Evolutionary conservation across 2,329 filamentous ascomycete genomes (phyloP).

Genomic region (Neonectria coccinea): DNA sequence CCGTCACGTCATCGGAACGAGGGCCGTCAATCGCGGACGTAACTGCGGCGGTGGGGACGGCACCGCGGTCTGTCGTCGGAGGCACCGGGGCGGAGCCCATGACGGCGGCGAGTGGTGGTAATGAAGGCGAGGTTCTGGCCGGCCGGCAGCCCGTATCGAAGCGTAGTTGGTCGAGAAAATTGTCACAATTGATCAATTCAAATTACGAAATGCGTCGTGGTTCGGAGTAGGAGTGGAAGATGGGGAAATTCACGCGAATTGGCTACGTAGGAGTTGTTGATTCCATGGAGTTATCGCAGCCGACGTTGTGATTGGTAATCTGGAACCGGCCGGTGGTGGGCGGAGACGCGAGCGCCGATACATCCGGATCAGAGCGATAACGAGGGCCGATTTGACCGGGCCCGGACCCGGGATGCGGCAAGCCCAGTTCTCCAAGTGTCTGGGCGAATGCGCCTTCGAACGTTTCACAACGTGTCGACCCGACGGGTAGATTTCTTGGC

Average conservation of each 20-base stretch:
- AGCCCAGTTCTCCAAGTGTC: neutral
- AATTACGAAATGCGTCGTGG: neutral
- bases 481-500: neutral
- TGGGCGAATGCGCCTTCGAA: neutral
- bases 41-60: constrained; percentile 5
- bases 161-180: neutral
- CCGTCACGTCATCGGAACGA: neutral
- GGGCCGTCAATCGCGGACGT: neutral
- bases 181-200: neutral
- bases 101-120: neutral
- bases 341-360: constrained; percentile 17
- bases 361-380: neutral
- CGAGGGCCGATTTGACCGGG: constrained; percentile 4
- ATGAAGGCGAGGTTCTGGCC: neutral
- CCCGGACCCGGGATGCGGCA: neutral
- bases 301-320: constrained; percentile 17
- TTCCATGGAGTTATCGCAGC: neutral
- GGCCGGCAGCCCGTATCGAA: neutral
- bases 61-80: constrained; percentile 12
- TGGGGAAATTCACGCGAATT: neutral
- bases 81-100: constrained; percentile 25
- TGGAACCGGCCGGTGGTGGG: neutral
- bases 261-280: neutral
- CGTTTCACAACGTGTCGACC: neutral
- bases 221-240: neutral